Conservation (phyloP, 495 filamentous ascomycete genomes). For the Neurospora sp. region DNA sequence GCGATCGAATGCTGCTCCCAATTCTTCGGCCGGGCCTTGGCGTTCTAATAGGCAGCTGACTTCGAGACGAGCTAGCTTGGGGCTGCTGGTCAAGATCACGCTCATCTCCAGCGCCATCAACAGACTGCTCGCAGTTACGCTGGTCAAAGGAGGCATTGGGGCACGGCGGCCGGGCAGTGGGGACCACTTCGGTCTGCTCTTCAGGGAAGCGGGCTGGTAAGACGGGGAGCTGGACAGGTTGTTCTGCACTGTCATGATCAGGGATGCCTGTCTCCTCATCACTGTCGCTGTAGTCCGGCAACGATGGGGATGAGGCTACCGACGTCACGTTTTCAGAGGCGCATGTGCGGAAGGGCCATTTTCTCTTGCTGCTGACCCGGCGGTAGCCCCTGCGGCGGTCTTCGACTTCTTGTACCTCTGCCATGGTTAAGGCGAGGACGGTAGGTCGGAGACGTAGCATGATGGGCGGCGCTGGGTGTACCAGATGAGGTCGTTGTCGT, state of each 20-base stretch:
- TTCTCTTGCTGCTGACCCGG: not conserved
- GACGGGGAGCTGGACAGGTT: not conserved
- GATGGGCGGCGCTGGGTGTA: not conserved
- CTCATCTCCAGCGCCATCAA: not conserved
- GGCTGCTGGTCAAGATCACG: not conserved
- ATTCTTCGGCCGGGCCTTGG: not conserved
- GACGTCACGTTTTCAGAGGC: not conserved
- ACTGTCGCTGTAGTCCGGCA: not conserved
- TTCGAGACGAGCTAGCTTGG: not conserved
- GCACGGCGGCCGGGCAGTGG: not conserved
- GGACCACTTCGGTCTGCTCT: not conserved
- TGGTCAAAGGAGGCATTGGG: not conserved
- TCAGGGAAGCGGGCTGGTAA: not conserved
- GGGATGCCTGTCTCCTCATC: not conserved
- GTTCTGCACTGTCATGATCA: not conserved
- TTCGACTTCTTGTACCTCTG: slow-evolving; percentile 43
- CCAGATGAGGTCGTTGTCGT: not conserved
- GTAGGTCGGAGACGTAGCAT: slow-evolving; percentile 51
- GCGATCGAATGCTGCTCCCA: not conserved
- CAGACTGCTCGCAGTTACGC: not conserved
- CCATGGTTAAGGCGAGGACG: slow-evolving; percentile 39
- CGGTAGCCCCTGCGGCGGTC: slow-evolving; percentile 19
- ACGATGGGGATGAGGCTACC: not conserved
- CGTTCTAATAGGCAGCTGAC: not conserved
- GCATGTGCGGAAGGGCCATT: not conserved